Base-by-base conservation (phyloP, 768 basidiomycete genomes). In the Scleroderma bovista region DNA sequence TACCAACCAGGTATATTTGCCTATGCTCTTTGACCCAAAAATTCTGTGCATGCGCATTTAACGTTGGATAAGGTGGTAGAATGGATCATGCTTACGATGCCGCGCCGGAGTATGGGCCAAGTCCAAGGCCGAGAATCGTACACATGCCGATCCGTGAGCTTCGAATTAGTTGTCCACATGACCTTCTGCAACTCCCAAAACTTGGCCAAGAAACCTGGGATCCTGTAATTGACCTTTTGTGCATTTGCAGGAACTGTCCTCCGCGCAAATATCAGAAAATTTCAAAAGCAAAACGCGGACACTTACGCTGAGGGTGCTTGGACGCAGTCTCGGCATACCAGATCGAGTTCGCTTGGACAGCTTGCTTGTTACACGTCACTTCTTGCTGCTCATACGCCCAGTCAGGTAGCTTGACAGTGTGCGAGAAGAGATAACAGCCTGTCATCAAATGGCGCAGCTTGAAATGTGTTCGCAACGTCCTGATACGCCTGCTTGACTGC, bases 341-440 rank as follows among this genome's bases (percentile, higher is more conserved):
- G 52, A 98, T 63, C 26, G 93, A 93, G 67, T 98, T 98, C 2
- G 76, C 78, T 65, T 72, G 78, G 22, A 86, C 86, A 12, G 96
- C 94, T 59, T 98, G 95, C 77, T 93, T 98, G 71, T 99, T 99
- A 69, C 96, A 99, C 0, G 96, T 98, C 46, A 99, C 96, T 62
- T 99, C 96, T 65, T 99, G 96, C 67, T 99, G 96, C 63, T 97
- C 96, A 58, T 78, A 99, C 0, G 83, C 96, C 96, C 96, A 99
- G 5, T 96, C 89, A 0, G 96, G 96, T 1, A 99, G 72, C 70
- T 98, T 98, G 60, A 97, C 87, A 67, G 96, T 96, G 72, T 99
- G 96, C 20, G 89, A 93, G 75, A 98, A 99, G 33, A 99, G 76
- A 65, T 96, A 98, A 66, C 96, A 99, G 1, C 94, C 93, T 0